Percentiles rank a stretch among this genome's conserved stretches.
Conservation (phyloP, 768 basidiomycete species). For the Kwoniella newhampshirensis region DNA sequence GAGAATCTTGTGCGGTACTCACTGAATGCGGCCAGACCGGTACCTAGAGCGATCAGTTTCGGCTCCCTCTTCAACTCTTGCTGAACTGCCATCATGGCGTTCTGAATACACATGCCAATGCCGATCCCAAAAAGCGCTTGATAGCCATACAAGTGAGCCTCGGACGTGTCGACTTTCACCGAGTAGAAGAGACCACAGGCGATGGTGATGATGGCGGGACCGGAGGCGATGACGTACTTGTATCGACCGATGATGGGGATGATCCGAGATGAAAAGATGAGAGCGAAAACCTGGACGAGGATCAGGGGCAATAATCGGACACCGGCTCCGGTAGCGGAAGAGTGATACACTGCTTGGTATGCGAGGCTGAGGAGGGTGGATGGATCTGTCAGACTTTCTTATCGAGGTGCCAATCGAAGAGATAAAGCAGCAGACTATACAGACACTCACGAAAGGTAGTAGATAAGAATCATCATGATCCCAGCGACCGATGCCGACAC, state of each 20-base stretch:
- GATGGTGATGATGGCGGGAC: constrained; percentile 51
- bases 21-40: constrained; percentile 53
- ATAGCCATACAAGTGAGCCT: constrained; percentile 51
- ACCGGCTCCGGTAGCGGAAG: constrained; percentile 49
- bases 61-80: constrained; percentile 51
- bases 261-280: constrained; percentile 47
- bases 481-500: constrained; percentile 49
- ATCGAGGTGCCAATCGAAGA: too few relatives aligned
- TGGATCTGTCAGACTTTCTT: too few relatives aligned
- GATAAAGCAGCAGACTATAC: too few relatives aligned
- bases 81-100: constrained; percentile 55
- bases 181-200: constrained; percentile 55
- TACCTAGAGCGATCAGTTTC: constrained; percentile 52
- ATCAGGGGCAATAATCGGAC: constrained; percentile 53
- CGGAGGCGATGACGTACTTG: constrained; percentile 54
- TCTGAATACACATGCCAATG: constrained; percentile 54
- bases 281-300: constrained; percentile 43
- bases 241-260: constrained; percentile 51
- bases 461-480: constrained; percentile 48
- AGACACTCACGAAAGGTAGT: constrained; percentile 40
- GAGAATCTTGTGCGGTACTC: too few relatives aligned
- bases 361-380: constrained; percentile 9
- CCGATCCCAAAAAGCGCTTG: constrained; percentile 55
- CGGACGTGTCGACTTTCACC: constrained; percentile 38
- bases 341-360: constrained; percentile 51